These are phyloP conservation scores for Pyrenochaeta sp. DNA, from an alignment of 2,329 filamentous ascomycete species.

Conservation along the genomic window DNA sequence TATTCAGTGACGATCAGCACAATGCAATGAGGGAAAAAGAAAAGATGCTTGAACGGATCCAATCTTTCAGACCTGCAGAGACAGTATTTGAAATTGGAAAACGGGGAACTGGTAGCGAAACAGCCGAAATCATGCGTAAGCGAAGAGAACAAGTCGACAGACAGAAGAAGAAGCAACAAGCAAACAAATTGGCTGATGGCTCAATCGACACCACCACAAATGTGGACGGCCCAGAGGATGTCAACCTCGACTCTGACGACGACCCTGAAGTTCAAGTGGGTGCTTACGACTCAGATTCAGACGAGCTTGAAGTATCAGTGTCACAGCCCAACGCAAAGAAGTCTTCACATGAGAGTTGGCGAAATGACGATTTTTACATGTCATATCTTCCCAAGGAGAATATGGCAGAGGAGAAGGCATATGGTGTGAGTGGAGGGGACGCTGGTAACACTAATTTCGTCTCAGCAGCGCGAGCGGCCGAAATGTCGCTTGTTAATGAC, in stretches of 20 bases:
- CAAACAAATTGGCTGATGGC: constrained; percentile 43
- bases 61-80: constrained; percentile 86
- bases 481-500: constrained; percentile 93
- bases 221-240: constrained; percentile 18
- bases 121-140: constrained; percentile 77
- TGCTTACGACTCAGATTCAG: constrained; percentile 55
- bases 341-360: constrained; percentile 63
- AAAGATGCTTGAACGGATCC: constrained; percentile 87
- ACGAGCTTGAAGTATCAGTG: constrained; percentile 63
- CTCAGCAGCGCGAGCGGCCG: constrained; percentile 81
- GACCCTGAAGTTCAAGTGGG: constrained; percentile 42
- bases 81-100: constrained; percentile 96
- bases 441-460: constrained; percentile 74
- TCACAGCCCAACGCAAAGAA: constrained; percentile 48
- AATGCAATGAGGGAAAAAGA: constrained; percentile 73
- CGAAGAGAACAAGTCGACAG: constrained; percentile 73
- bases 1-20: constrained; percentile 71
- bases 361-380: constrained; percentile 94
- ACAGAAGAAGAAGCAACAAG: constrained; percentile 54
- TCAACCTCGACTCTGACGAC: constrained; percentile 41
- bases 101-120: constrained; percentile 67
- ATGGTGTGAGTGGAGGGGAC: constrained; percentile 85
- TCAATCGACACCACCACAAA: constrained; percentile 9
- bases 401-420: constrained; percentile 86
- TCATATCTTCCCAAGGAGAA: constrained; percentile 88